A percentile compares a stretch with the other conserved stretches of the same genome.
Evolutionary conservation across 495 filamentous ascomycete genomes (phyloP).

Genomic region (Usnea hakonensis): DNA sequence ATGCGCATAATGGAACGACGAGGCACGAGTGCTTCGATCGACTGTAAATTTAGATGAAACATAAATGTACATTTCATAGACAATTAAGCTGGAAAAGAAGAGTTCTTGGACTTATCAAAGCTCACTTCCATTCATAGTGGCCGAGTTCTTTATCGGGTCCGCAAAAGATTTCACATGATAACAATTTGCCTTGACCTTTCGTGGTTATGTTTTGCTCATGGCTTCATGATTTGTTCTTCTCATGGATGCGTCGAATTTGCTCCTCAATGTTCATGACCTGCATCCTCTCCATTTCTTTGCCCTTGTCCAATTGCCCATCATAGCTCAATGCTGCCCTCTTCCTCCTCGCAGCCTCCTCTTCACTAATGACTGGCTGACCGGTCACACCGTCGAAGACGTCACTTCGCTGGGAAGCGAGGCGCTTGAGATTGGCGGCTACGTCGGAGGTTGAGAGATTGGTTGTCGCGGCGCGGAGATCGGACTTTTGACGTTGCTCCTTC

Average conservation of each 20-base stretch:
- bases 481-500: constrained; percentile 90
- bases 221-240: constrained; percentile 32
- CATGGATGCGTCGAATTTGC: constrained; percentile 43
- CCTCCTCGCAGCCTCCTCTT: constrained; percentile 68
- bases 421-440: constrained; percentile 90
- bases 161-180: background rate
- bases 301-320: constrained; percentile 44
- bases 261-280: constrained; percentile 31
- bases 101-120: background rate
- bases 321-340: constrained; percentile 62
- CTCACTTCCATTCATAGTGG: too few species aligned
- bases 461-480: constrained; percentile 72
- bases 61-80: constrained; percentile 11
- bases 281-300: constrained; percentile 26
- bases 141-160: too few species aligned
- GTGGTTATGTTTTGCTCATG: too few species aligned
- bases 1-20: constrained; percentile 11
- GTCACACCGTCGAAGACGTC: constrained; percentile 83
- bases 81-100: background rate
- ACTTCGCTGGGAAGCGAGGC: constrained; percentile 82
- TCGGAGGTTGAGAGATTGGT: constrained; percentile 83
- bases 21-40: constrained; percentile 6
- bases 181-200: background rate
- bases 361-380: constrained; percentile 51
- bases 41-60: constrained; percentile 12